Conservation (phyloP, 148 eudicot species). For the Agrostemma githago region DNA sequence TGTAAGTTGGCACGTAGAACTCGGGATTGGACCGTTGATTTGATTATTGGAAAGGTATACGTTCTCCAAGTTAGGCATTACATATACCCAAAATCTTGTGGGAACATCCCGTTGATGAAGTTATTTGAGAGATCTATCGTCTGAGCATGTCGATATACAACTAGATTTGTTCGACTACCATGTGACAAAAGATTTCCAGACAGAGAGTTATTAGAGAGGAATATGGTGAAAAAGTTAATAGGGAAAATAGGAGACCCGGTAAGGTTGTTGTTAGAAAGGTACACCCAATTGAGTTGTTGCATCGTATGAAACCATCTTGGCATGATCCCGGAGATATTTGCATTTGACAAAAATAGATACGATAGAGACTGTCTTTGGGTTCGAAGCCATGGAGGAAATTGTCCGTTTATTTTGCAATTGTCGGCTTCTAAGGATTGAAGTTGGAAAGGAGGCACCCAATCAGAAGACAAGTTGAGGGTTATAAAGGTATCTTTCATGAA, state of each 20-base stretch:
- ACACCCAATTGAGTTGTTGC: neutral
- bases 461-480: constrained; percentile 10
- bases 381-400: constrained; percentile 25
- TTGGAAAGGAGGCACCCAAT: constrained; percentile 28
- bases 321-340: constrained; percentile 10
- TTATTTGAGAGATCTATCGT: constrained; percentile 10
- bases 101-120: neutral
- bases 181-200: neutral
- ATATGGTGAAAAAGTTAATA: neutral
- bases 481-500: constrained; percentile 9
- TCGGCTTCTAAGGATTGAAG: neutral
- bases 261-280: neutral
- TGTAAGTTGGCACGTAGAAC: constrained; percentile 12
- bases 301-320: constrained; percentile 19
- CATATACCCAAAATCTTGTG: neutral
- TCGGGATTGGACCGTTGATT: constrained; percentile 14
- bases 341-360: neutral
- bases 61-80: neutral
- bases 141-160: neutral
- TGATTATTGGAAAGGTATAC: constrained; percentile 5
- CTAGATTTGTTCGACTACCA: neutral
- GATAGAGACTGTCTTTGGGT: neutral
- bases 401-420: constrained; percentile 14
- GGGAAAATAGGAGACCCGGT: neutral
- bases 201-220: neutral